Conservation (phyloP, 2,329 filamentous ascomycete species). For the Xylaria hypoxylon region DNA sequence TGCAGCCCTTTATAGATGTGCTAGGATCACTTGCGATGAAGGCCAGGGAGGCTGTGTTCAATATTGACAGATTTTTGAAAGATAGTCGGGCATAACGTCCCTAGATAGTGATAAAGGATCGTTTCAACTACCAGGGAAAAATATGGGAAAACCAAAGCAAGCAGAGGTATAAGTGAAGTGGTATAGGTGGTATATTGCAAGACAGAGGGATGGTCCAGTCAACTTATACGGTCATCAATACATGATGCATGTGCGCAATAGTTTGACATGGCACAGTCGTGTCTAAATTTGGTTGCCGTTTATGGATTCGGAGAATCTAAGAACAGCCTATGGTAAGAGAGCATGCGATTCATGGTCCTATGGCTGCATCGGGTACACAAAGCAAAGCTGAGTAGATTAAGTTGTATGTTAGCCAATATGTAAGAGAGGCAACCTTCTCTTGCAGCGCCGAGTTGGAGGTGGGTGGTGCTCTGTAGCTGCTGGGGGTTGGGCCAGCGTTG, state of each 20-base stretch:
- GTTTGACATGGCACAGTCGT: slow-evolving; percentile 20
- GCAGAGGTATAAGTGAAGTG: slow-evolving; percentile 17
- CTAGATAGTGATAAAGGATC: neutral
- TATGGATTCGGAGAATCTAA: slow-evolving; percentile 19
- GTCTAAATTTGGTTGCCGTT: slow-evolving; percentile 26
- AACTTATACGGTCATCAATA: slow-evolving; percentile 34
- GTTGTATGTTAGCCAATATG: slow-evolving; percentile 20
- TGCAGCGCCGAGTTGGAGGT: slow-evolving; percentile 24
- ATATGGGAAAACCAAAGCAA: slow-evolving; percentile 15
- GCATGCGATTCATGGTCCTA: slow-evolving; percentile 13
- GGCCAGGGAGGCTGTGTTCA: slow-evolving; percentile 1
- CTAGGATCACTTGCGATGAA: slow-evolving; percentile 2
- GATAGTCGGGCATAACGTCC: neutral
- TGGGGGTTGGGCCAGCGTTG: too few species aligned
- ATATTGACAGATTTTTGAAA: neutral
- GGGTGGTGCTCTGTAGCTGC: slow-evolving; percentile 21
- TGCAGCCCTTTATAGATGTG: neutral
- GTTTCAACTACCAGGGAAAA: slow-evolving; percentile 2
- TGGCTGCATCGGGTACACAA: slow-evolving; percentile 13
- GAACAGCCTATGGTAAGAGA: slow-evolving; percentile 27
- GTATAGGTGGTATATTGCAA: neutral
- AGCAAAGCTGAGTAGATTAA: slow-evolving; percentile 35
- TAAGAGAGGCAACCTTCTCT: slow-evolving; percentile 20
- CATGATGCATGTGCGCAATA: slow-evolving; percentile 35
- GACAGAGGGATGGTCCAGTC: slow-evolving; percentile 25